Evolutionary conservation across 1,284 basidiomycete species (phyloP).

Genomic region (Sporisorium reilianum): DNA sequence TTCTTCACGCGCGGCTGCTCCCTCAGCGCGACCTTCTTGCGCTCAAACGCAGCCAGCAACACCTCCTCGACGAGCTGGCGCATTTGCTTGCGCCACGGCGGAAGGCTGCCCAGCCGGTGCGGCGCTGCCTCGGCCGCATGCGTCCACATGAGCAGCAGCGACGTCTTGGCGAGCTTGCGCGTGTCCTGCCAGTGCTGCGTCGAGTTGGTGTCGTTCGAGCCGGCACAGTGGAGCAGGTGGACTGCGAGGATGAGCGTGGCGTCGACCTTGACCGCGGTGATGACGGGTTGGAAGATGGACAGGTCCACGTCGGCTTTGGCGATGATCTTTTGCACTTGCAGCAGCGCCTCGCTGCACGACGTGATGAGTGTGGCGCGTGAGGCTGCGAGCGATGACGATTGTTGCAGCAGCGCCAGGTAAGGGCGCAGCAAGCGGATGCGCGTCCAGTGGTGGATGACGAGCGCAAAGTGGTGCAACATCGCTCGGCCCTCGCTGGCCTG

Average conservation of each 20-base stretch:
- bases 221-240: slow-evolving; percentile 20
- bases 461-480: slow-evolving; percentile 37
- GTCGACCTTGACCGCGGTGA: slow-evolving; percentile 29
- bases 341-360: slow-evolving; percentile 35
- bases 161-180: slow-evolving; percentile 21
- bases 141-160: slow-evolving; percentile 38
- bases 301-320: slow-evolving; percentile 34
- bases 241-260: slow-evolving; percentile 37
- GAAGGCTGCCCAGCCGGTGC: slow-evolving; percentile 15
- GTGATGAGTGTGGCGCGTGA: slow-evolving; percentile 19
- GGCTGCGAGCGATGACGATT: slow-evolving; percentile 9
- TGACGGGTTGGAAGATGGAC: slow-evolving; percentile 42
- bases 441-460: slow-evolving; percentile 42
- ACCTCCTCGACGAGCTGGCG: slow-evolving; percentile 37
- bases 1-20: slow-evolving; percentile 27
- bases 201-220: slow-evolving; percentile 25
- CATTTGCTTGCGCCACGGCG: slow-evolving; percentile 18
- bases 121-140: slow-evolving; percentile 15
- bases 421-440: slow-evolving; percentile 39
- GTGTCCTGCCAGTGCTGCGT: slow-evolving; percentile 18
- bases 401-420: slow-evolving; percentile 19
- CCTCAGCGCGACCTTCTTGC: slow-evolving; percentile 21
- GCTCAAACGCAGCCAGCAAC: slow-evolving; percentile 23
- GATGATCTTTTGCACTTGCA: slow-evolving; percentile 32
- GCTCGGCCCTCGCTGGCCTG: slow-evolving; percentile 12